Evolutionary conservation across 1,284 basidiomycete genomes (phyloP).

Genomic region (Marasmius sp.): DNA sequence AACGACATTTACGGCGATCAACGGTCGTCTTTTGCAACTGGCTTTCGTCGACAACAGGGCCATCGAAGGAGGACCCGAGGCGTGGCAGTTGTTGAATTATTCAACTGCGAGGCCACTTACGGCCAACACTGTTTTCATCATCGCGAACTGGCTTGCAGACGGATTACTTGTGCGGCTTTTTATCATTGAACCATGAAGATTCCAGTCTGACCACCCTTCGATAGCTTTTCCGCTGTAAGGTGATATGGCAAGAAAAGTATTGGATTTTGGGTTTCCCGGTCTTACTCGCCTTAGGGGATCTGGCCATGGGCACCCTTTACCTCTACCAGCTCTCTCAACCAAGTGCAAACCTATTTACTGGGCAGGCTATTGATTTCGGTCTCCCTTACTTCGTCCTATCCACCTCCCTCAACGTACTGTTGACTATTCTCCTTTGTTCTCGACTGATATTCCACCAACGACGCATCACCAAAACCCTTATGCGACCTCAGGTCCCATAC

Average conservation of each 20-base stretch:
- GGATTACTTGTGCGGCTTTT: constrained; percentile 22
- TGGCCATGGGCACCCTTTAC: constrained; percentile 20
- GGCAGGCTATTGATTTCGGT: constrained; percentile 17
- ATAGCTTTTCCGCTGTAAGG: constrained; percentile 25
- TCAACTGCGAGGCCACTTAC: constrained; percentile 15
- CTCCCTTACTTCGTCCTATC: constrained; percentile 33
- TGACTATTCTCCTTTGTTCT: constrained; percentile 35
- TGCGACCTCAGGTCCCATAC: constrained; percentile 21
- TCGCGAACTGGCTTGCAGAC: constrained; percentile 24
- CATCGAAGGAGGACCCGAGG: constrained; percentile 24
- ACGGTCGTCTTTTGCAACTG: constrained; percentile 24
- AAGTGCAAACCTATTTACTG: constrained; percentile 20
- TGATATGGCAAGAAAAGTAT: constrained; percentile 20
- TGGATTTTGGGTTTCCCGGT: constrained; percentile 21
- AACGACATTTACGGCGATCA: constrained; percentile 28
- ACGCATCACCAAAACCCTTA: constrained; percentile 24
- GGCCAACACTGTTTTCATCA: constrained; percentile 17
- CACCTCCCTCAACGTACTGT: constrained; percentile 35
- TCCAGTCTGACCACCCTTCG: neutral
- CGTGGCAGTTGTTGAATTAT: constrained; percentile 17
- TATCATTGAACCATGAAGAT: neutral
- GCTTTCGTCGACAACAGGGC: constrained; percentile 34
- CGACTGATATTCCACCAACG: constrained; percentile 33
- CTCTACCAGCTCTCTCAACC: constrained; percentile 20
- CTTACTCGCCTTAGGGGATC: constrained; percentile 14